These are phyloP conservation scores for Hypoxylon fuscum DNA, from an alignment of 495 filamentous ascomycete species.

Conservation along the genomic window DNA sequence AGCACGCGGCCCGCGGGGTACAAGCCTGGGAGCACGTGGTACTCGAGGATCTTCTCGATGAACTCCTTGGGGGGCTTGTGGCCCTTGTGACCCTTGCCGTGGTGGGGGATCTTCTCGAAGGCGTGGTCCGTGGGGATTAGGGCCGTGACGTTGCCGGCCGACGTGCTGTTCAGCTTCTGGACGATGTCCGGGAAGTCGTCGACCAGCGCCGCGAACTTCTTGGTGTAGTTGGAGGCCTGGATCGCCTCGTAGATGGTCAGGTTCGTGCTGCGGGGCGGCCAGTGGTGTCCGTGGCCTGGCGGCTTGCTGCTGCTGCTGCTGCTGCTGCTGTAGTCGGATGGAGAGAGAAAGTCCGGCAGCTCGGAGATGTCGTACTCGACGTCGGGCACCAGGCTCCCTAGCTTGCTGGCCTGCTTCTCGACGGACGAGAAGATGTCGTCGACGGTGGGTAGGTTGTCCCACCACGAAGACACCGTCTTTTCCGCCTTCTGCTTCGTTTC, in stretches of 20 bases:
- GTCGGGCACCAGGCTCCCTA: slow-evolving; percentile 22
- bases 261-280: slow-evolving; percentile 54
- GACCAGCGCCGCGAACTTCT: slow-evolving; percentile 76
- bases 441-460: slow-evolving; percentile 8
- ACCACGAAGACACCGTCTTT: slow-evolving; percentile 28
- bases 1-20: slow-evolving; percentile 68
- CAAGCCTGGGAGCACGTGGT: slow-evolving; percentile 73
- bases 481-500: slow-evolving; percentile 34
- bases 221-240: slow-evolving; percentile 74
- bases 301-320: no score
- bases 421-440: slow-evolving; percentile 49
- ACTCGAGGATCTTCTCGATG: slow-evolving; percentile 70
- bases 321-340: slow-evolving; percentile 35
- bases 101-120: slow-evolving; percentile 71
- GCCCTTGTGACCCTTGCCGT: slow-evolving; percentile 49
- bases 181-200: slow-evolving; percentile 75
- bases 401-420: slow-evolving; percentile 40
- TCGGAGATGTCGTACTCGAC: slow-evolving; percentile 15
- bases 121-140: slow-evolving; percentile 82
- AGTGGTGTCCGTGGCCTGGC: slow-evolving; percentile 42
- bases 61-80: slow-evolving; percentile 68
- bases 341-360: slow-evolving; percentile 30
- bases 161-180: slow-evolving; percentile 71
- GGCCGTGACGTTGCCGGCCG: slow-evolving; percentile 72
- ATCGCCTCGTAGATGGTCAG: slow-evolving; percentile 81